A percentile compares a stretch with the other conserved stretches of the same genome.
Conservation (phyloP, 805 yeast genomes). For the Starmerella stellata region DNA sequence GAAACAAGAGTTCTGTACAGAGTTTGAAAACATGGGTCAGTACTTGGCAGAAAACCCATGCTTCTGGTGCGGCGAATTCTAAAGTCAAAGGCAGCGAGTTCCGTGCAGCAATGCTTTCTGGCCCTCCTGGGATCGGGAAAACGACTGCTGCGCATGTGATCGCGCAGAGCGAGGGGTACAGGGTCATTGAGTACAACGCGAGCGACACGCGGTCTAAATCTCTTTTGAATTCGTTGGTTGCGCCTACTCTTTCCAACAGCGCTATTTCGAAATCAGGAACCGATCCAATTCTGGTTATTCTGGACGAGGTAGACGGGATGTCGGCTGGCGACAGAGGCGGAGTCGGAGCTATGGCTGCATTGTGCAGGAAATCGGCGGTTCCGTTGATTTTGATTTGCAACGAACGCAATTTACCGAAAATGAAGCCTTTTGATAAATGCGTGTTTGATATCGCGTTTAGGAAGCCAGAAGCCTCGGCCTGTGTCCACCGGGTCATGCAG, state of each 20-base stretch:
- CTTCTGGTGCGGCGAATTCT: constrained; percentile 20
- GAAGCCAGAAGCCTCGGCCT: constrained; percentile 68
- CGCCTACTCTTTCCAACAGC: constrained; percentile 57
- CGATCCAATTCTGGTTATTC: constrained; percentile 58
- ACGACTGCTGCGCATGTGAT: constrained; percentile 78
- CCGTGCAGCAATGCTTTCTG: constrained; percentile 74
- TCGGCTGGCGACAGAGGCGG: constrained; percentile 98
- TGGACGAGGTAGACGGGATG: constrained; percentile 99
- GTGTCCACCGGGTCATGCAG: constrained; percentile 71
- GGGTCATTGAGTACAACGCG: constrained; percentile 74
- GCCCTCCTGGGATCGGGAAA: constrained; percentile 91
- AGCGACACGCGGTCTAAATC: constrained; percentile 74
- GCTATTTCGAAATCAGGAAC: constrained; percentile 54
- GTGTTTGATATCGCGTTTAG: constrained; percentile 68
- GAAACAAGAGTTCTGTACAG: constrained; percentile 61
- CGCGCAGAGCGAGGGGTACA: constrained; percentile 62
- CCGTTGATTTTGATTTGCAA: constrained; percentile 90
- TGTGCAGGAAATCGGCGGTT: constrained; percentile 66
- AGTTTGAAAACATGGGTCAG: constrained; percentile 56
- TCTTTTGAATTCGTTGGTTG: constrained; percentile 47
- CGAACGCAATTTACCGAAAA: constrained; percentile 78
- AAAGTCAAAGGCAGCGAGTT: constrained; percentile 45
- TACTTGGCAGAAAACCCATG: constrained; percentile 35
- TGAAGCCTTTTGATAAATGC: constrained; percentile 84
- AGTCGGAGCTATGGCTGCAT: constrained; percentile 78